Evolutionary conservation across 495 filamentous ascomycete genomes (phyloP).

Genomic region (Trichocladium uniseriatum): DNA sequence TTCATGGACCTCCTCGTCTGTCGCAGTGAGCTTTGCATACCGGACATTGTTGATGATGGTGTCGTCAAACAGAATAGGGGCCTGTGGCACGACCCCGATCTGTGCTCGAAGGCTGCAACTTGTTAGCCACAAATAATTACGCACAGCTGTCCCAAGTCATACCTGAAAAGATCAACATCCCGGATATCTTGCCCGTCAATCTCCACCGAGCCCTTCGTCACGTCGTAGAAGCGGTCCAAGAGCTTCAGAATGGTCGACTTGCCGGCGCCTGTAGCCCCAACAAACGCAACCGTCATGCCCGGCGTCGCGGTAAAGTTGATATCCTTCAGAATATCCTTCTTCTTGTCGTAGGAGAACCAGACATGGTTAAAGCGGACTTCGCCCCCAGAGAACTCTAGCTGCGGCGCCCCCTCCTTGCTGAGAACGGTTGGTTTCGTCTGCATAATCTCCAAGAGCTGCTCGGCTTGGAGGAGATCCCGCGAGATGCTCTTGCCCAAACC

Average conservation of each 20-base stretch:
- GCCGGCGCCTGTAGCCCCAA: slow-evolving; percentile 67
- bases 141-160: background rate
- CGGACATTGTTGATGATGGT: slow-evolving; percentile 66
- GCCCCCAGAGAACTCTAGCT: slow-evolving; percentile 49
- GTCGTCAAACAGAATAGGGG: slow-evolving; percentile 60
- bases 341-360: slow-evolving; percentile 60
- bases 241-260: slow-evolving; percentile 72
- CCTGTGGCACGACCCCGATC: slow-evolving; percentile 65
- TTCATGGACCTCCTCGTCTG: slow-evolving; percentile 55
- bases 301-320: slow-evolving; percentile 51
- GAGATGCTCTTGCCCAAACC: slow-evolving; percentile 50
- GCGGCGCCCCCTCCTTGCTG: slow-evolving; percentile 46
- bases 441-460: slow-evolving; percentile 63
- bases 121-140: background rate
- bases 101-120: slow-evolving; percentile 49
- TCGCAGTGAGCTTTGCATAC: slow-evolving; percentile 54
- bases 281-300: slow-evolving; percentile 62
- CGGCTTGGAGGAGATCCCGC: slow-evolving; percentile 57
- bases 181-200: slow-evolving; percentile 69
- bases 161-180: slow-evolving; percentile 53
- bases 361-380: slow-evolving; percentile 56
- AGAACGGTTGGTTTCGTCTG: slow-evolving; percentile 53
- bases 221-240: slow-evolving; percentile 62
- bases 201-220: slow-evolving; percentile 50
- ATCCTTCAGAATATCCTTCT: slow-evolving; percentile 55